phyloP scores from a whole-genome alignment of 306 rosid genomes.

The Quercus glauca region DNA sequence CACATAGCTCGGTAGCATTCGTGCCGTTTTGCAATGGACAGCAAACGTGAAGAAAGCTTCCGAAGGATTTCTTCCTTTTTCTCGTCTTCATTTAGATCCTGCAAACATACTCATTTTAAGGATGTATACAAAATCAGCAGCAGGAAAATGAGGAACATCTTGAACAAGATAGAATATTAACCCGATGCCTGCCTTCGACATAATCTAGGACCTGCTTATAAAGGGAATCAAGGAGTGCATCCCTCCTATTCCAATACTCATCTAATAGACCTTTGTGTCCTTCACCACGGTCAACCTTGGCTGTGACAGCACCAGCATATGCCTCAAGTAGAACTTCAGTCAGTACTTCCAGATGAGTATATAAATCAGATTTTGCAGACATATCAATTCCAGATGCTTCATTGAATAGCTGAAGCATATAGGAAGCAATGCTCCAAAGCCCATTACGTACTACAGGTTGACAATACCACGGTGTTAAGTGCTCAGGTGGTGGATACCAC shows the following conservation, averaged over 20 bases:
- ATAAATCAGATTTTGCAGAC: conserved; percentile 61
- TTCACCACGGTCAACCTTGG: conserved; percentile 73
- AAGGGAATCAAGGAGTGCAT: conserved; percentile 68
- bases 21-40: conserved; percentile 79
- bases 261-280: conserved; percentile 74
- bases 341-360: conserved; percentile 63
- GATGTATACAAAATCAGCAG: conserved; percentile 17
- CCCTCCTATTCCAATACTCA: conserved; percentile 89
- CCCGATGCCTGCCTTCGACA: conserved; percentile 58
- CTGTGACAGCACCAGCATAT: conserved; percentile 84
- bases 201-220: conserved; percentile 59
- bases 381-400: conserved; percentile 64
- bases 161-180: conserved; percentile 31
- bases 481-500: conserved; percentile 98
- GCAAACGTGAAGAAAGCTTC: conserved; percentile 58
- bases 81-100: conserved; percentile 57
- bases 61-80: conserved; percentile 46
- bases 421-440: conserved; percentile 70
- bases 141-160: conserved; percentile 18
- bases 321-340: conserved; percentile 83
- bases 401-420: conserved; percentile 69
- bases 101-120: conserved; percentile 40
- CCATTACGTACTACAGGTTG: conserved; percentile 78
- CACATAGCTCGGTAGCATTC: conserved; percentile 82
- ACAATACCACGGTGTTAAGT: conserved; percentile 91